These are phyloP conservation scores for Cryphonectria radicalis DNA, from an alignment of 2,329 filamentous ascomycete species.

Conservation along the genomic window DNA sequence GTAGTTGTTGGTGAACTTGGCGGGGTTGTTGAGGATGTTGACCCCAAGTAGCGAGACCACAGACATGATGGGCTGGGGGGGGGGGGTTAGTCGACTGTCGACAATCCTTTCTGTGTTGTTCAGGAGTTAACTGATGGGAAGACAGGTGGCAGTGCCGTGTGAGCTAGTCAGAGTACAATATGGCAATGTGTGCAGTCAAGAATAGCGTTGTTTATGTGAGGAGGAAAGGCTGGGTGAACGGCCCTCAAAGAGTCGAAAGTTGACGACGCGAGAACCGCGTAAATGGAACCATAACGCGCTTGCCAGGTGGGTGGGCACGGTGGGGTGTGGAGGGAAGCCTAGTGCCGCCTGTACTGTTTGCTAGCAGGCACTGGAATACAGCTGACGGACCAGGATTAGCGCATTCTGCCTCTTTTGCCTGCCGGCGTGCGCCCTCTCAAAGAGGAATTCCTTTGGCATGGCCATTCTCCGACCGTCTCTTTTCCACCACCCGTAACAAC, in stretches of 20 bases:
- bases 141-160: constrained; percentile 22
- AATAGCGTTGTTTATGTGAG: constrained; percentile 3
- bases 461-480: background rate
- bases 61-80: constrained; percentile 65
- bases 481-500: background rate
- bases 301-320: too few relatives aligned
- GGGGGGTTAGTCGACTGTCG: constrained; percentile 43
- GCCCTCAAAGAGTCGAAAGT: constrained; percentile 11
- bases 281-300: constrained; percentile 15
- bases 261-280: constrained; percentile 20
- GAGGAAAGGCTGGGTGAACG: background rate
- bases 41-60: constrained; percentile 95
- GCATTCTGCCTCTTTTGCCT: background rate
- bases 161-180: background rate
- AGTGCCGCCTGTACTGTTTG: background rate
- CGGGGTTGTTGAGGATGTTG: constrained; percentile 95
- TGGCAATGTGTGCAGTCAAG: background rate
- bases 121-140: constrained; percentile 5
- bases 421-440: background rate
- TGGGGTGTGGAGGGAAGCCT: background rate
- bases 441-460: background rate
- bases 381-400: background rate
- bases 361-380: background rate
- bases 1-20: constrained; percentile 89
- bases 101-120: constrained; percentile 24